phyloP scores from a whole-genome alignment of 805 yeast genomes.

The Metschnikowia amazonensis region DNA sequence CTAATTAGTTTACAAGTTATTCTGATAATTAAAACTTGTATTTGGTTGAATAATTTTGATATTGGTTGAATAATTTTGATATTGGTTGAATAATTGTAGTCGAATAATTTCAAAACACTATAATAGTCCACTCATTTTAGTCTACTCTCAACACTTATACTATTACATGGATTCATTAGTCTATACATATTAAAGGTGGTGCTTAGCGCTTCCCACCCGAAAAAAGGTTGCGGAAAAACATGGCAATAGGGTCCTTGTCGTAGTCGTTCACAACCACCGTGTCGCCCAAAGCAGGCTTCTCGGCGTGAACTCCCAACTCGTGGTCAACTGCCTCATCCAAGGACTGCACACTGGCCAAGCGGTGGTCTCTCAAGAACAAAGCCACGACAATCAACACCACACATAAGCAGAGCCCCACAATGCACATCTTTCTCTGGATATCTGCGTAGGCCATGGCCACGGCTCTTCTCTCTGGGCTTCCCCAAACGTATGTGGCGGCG shows the following conservation, averaged over 20 bases:
- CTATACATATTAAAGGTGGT: no score
- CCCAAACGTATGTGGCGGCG: constrained; percentile 51
- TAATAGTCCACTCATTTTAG: no score
- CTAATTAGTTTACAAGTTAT: no score
- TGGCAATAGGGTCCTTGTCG: constrained; percentile 18
- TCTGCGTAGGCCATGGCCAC: constrained; percentile 56
- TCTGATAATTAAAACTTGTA: no score
- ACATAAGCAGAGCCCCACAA: constrained; percentile 53
- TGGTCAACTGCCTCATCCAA: constrained; percentile 18
- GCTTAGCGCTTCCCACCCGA: constrained; percentile 7
- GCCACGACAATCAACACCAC: constrained; percentile 48
- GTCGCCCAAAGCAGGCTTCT: constrained; percentile 11
- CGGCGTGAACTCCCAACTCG: constrained; percentile 16
- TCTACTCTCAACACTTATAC: no score
- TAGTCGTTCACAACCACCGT: constrained; percentile 18
- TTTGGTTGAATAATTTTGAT: no score
- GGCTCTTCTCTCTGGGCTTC: constrained; percentile 55
- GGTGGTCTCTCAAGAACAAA: constrained; percentile 52
- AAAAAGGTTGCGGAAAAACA: constrained; percentile 13
- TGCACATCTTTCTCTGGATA: constrained; percentile 55
- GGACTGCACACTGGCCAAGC: constrained; percentile 36
- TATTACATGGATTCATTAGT: no score
- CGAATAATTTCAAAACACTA: no score
- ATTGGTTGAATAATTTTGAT: no score
- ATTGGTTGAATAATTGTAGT: no score